Percentiles rank a stretch among this genome's conserved stretches.
Evolutionary conservation across 2,329 filamentous ascomycete genomes (phyloP).

Genomic region (Talaromyces sp.): DNA sequence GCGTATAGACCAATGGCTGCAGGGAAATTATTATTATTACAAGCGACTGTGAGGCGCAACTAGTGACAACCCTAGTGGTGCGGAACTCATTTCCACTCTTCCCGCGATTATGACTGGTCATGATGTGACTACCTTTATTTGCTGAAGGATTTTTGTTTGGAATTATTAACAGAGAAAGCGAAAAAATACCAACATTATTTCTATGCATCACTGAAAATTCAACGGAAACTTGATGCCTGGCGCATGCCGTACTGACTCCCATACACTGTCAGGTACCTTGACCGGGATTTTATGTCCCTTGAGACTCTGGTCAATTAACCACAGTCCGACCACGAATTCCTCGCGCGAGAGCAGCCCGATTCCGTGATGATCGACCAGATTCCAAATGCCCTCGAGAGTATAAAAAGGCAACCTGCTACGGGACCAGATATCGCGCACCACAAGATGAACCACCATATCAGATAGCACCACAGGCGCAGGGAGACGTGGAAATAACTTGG

Average conservation of each 20-base stretch:
- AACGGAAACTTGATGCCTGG: constrained; percentile 31
- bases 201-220: background rate
- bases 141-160: background rate
- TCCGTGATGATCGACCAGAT: constrained; percentile 38
- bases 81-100: background rate
- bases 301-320: constrained; percentile 47
- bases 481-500: constrained; percentile 11
- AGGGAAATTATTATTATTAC: background rate
- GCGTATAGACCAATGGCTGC: background rate
- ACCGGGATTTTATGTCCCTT: constrained; percentile 44
- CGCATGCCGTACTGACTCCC: constrained; percentile 41
- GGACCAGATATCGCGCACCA: constrained; percentile 47
- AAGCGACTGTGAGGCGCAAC: background rate
- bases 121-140: background rate
- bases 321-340: constrained; percentile 49
- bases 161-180: background rate
- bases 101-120: background rate
- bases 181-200: background rate
- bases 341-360: constrained; percentile 37
- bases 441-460: constrained; percentile 42
- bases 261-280: constrained; percentile 44
- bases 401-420: constrained; percentile 39
- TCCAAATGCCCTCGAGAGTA: constrained; percentile 42
- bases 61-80: background rate
- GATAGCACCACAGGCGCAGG: constrained; percentile 22